Percentiles rank a stretch among this genome's conserved stretches.
Evolutionary conservation across 768 basidiomycete genomes (phyloP).

Genomic region (Kondoa malvinella): DNA sequence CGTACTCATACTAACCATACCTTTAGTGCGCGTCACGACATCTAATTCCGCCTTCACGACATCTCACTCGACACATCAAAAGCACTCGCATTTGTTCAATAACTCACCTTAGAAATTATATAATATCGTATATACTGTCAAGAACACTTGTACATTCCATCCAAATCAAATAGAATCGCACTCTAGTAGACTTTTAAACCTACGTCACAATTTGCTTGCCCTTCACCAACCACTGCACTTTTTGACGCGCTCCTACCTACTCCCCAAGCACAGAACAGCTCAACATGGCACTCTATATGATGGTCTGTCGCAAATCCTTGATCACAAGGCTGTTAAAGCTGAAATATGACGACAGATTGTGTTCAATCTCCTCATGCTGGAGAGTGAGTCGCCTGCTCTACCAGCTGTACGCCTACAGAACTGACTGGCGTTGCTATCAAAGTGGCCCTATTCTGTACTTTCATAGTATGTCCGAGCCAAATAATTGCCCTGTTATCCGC

Average conservation of each 20-base stretch:
- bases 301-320: neutral
- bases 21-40: neutral
- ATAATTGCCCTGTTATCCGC: neutral
- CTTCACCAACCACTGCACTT: too few relatives aligned
- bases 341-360: neutral
- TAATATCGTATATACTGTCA: too few relatives aligned
- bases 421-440: neutral
- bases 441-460: neutral
- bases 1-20: neutral
- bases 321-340: neutral
- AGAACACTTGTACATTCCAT: too few relatives aligned
- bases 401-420: neutral
- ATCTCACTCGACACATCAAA: too few relatives aligned
- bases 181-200: too few relatives aligned
- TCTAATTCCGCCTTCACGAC: too few relatives aligned
- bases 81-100: too few relatives aligned
- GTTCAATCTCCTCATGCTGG: conserved; percentile 3
- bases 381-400: neutral
- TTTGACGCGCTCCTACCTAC: too few relatives aligned
- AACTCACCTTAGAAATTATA: too few relatives aligned
- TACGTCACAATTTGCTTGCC: too few relatives aligned
- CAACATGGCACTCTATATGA: conserved; percentile 4
- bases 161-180: too few relatives aligned
- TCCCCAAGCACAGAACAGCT: too few relatives aligned
- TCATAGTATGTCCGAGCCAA: neutral